Evolutionary conservation across 1,284 basidiomycete genomes (phyloP), one percentile per base, ranked within the genome.

Genomic region (Exobasidium cylindrosporum): DNA sequence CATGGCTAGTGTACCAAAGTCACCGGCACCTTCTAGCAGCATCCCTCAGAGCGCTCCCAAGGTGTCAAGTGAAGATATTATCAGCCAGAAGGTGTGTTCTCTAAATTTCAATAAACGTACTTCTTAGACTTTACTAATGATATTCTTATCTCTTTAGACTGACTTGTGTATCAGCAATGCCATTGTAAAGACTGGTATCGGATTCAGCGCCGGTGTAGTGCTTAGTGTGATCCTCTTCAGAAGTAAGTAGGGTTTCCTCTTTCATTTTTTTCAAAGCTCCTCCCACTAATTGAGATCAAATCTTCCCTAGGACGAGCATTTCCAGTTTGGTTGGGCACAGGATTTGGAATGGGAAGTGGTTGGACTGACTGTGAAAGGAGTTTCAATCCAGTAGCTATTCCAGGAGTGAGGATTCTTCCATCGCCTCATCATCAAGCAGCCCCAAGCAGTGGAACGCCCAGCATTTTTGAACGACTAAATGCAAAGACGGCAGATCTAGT

Each of bases 291-390:
- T n/a, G n/a, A n/a, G n/a, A n/a, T n/a, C n/a, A n/a, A n/a, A n/a
- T n/a, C n/a, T 4, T 28, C 21, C 17, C 5, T 81, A 97, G 94
- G 95, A 84, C 91, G 94, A 70, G 90, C 90, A 77, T 97, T 93
- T 91, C 95, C 95, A 26, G 89, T 97, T 66, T 89, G 92, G 64
- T 87, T 97, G 62, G 86, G 90, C 5, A 92, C 93, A 23, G 94
- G 95, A 66, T 96, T 91, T 79, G 92, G 90, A 52, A 84, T 87
- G 52, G 83, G 81, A 65, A 87, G 88, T 61, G 91, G 91, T 52
- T 95, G 94, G 82, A 91, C 91, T 30, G 91, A 97, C 86, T 97
- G 93, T 83, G 92, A 97, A 84, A 88, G 91, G 69, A 90, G 90
- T 24, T 95, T 97, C 86, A 95, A 95, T 84, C 91, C 92, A 21